Percentiles rank a stretch among this genome's conserved stretches.
Evolutionary conservation across 768 basidiomycete species (phyloP).

Genomic region (Boletus pseudo-olivaceus): DNA sequence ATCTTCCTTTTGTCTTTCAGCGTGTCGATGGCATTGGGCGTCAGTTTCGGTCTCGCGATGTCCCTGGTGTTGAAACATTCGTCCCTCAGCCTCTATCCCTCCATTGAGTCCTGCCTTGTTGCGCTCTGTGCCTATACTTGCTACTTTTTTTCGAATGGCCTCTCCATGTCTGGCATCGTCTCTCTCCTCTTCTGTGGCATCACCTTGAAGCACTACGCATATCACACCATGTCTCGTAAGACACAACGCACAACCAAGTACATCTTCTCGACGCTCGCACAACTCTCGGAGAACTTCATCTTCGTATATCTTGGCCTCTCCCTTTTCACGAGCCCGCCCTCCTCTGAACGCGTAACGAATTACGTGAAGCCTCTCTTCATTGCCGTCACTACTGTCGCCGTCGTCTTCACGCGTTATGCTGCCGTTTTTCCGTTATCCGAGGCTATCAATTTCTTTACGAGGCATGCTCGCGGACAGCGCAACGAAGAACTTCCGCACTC

Average conservation of each 20-base stretch:
- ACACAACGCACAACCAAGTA: conserved; percentile 95
- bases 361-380: conserved; percentile 97
- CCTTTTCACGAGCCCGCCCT: conserved; percentile 88
- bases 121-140: conserved; percentile 92
- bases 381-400: conserved; percentile 84
- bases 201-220: conserved; percentile 99
- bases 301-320: conserved; percentile 98
- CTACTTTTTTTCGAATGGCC: conserved; percentile 98
- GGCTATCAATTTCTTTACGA: conserved; percentile 89
- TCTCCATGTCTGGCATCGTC: conserved; percentile 94
- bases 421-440: conserved; percentile 96
- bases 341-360: conserved; percentile 68
- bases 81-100: conserved; percentile 79
- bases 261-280: conserved; percentile 91
- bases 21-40: conserved; percentile 91
- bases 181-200: conserved; percentile 98
- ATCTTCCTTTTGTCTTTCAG: conserved; percentile 96
- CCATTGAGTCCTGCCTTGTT: conserved; percentile 95
- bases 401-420: conserved; percentile 91
- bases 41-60: conserved; percentile 85
- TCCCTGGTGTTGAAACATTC: conserved; percentile 95
- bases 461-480: conserved; percentile 80
- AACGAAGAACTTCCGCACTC: conserved; percentile 92
- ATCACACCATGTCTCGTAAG: conserved; percentile 95
- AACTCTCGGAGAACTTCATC: conserved; percentile 97